phyloP scores from a whole-genome alignment of 768 basidiomycete species.

The Boletus insuetus region DNA sequence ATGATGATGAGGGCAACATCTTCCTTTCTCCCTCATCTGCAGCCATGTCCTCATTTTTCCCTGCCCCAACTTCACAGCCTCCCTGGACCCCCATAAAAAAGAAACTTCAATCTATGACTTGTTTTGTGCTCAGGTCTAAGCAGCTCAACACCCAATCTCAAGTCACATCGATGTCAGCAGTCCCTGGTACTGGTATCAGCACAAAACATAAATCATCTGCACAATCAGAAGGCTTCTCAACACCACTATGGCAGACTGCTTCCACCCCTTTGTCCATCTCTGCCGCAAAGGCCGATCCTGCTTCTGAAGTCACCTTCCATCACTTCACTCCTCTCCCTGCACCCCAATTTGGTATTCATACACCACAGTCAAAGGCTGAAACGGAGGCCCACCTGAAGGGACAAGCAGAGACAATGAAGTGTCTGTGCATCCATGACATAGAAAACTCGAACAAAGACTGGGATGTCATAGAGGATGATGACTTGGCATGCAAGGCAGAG shows the following conservation, averaged over 20 bases:
- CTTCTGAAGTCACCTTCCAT: conserved; percentile 35
- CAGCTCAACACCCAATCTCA: conserved; percentile 26
- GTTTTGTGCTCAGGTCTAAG: conserved; percentile 39
- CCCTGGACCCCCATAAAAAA: conserved; percentile 63
- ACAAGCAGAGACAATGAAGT: conserved; percentile 65
- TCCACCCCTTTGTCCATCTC: conserved; percentile 40
- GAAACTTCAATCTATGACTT: conserved; percentile 37
- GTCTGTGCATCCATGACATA: conserved; percentile 57
- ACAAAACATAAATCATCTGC: conserved; percentile 63
- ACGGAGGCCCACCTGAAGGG: conserved; percentile 38
- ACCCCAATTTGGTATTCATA: conserved; percentile 28
- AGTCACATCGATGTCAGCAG: conserved; percentile 3
- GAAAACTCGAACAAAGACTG: conserved; percentile 46
- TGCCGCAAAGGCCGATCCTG: conserved; percentile 30
- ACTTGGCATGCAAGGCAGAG: conserved; percentile 51
- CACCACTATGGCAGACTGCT: conserved; percentile 51
- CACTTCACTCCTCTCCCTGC: conserved; percentile 34
- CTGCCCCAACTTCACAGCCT: conserved; percentile 44
- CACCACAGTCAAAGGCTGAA: conserved; percentile 36
- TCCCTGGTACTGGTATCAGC: conserved; percentile 42
- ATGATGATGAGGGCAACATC: conserved; percentile 57
- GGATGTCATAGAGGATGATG: conserved; percentile 40
- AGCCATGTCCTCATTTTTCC: conserved; percentile 43
- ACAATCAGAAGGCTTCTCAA: conserved; percentile 47
- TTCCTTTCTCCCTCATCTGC: conserved; percentile 56